Conservation (phyloP, 352 stramenopile species). For the Phytophthora hybrid region DNA sequence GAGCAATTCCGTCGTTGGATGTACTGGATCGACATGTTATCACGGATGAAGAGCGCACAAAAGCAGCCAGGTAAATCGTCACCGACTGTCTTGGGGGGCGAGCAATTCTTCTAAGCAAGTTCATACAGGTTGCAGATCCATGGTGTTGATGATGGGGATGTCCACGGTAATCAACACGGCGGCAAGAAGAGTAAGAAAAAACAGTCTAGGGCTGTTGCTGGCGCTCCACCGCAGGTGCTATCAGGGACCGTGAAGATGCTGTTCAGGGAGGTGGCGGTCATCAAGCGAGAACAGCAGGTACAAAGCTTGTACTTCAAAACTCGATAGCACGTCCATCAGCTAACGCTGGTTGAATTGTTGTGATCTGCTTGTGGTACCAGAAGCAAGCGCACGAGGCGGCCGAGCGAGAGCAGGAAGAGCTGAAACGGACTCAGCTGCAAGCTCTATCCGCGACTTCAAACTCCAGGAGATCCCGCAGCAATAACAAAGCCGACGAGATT, state of each 20-base stretch:
- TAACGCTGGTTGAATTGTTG: neutral
- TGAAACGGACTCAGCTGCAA: constrained; percentile 45
- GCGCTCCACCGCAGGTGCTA: constrained; percentile 54
- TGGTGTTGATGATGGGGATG: constrained; percentile 24
- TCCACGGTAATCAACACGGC: constrained; percentile 7
- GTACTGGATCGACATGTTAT: constrained; percentile 86
- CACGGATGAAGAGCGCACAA: constrained; percentile 67
- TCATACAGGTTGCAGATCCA: constrained; percentile 29
- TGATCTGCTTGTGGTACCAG: constrained; percentile 16
- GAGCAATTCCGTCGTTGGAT: constrained; percentile 72
- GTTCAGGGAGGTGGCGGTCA: constrained; percentile 66
- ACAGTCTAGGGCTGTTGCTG: constrained; percentile 24
- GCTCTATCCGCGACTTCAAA: constrained; percentile 14
- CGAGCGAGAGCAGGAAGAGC: constrained; percentile 54
- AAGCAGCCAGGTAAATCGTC: constrained; percentile 43
- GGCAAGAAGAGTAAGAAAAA: constrained; percentile 41
- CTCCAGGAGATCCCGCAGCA: constrained; percentile 10
- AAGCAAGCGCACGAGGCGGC: constrained; percentile 37
- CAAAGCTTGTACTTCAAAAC: neutral
- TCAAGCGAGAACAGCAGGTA: constrained; percentile 58
- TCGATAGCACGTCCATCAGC: neutral
- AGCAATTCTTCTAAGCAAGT: neutral
- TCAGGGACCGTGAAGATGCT: constrained; percentile 79
- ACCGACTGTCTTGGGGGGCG: neutral
- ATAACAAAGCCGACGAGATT: constrained; percentile 26